These are phyloP conservation scores for Macroventuria anomochaeta DNA, from an alignment of 2,329 filamentous ascomycete genomes.

Conservation along the genomic window DNA sequence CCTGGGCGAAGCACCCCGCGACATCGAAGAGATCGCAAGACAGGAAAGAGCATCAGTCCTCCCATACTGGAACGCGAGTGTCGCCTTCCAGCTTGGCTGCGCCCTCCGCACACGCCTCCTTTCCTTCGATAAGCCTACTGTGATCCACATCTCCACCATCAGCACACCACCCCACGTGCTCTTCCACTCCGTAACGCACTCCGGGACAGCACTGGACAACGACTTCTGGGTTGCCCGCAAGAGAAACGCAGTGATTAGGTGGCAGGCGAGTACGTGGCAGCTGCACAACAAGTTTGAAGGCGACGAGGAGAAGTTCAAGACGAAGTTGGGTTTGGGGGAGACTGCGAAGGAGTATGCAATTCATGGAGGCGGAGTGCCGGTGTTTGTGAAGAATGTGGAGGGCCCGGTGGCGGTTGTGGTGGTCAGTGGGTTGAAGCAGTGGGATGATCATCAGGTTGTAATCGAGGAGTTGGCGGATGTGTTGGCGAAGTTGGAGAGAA, in stretches of 20 bases:
- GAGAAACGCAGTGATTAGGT: conserved; percentile 74
- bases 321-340: conserved; percentile 65
- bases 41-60: conserved; percentile 51
- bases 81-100: conserved; percentile 68
- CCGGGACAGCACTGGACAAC: conserved; percentile 73
- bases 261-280: conserved; percentile 71
- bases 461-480: conserved; percentile 57
- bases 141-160: conserved; percentile 67
- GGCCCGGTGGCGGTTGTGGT: conserved; percentile 76
- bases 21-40: conserved; percentile 46
- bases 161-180: conserved; percentile 64
- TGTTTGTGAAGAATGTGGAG: conserved; percentile 73
- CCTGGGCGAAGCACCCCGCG: conserved; percentile 36
- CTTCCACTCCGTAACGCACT: conserved; percentile 72
- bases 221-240: conserved; percentile 70
- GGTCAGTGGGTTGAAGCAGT: conserved; percentile 78
- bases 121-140: conserved; percentile 59
- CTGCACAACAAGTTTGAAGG: conserved; percentile 70
- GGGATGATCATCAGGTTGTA: conserved; percentile 79
- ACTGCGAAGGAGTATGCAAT: conserved; percentile 70
- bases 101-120: conserved; percentile 67
- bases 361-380: conserved; percentile 76
- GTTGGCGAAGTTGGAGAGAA: conserved; percentile 17
- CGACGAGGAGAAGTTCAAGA: conserved; percentile 68
- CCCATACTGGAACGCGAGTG: conserved; percentile 63